Percentiles rank a stretch among this genome's conserved stretches.
Evolutionary conservation across 2,329 filamentous ascomycete genomes (phyloP).

Genomic region (Venturiaceae sp.): DNA sequence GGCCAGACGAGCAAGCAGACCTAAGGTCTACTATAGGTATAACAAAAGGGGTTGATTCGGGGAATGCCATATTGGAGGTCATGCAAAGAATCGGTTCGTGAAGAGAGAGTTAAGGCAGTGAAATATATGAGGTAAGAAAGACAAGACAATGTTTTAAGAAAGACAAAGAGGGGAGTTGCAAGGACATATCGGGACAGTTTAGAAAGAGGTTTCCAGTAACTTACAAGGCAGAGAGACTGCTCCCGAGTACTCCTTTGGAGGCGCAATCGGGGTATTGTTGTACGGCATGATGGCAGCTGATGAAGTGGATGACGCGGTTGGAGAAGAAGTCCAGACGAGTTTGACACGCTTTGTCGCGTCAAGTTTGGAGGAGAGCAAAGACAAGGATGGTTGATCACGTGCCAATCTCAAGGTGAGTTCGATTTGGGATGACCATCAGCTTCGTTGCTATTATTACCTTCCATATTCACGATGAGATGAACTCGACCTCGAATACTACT

Average conservation of each 20-base stretch:
- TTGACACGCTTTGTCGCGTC: not conserved
- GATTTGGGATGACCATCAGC: not conserved
- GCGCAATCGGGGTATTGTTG: slow-evolving; percentile 76
- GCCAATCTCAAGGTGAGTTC: no score
- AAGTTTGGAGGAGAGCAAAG: not conserved
- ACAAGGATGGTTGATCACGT: no score
- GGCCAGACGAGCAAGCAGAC: not conserved
- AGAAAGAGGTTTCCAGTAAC: slow-evolving; percentile 23
- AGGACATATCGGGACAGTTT: no score
- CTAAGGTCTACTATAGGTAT: no score
- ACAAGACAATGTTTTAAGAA: no score
- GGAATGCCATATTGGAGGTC: not conserved
- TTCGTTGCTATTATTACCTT: not conserved
- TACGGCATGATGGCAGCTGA: slow-evolving; percentile 60
- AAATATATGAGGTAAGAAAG: no score
- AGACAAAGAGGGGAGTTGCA: no score
- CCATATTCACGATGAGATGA: slow-evolving; percentile 31
- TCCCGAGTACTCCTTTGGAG: slow-evolving; percentile 72
- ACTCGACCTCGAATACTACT: slow-evolving; percentile 27
- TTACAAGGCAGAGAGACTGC: slow-evolving; percentile 76
- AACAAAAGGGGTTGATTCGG: not conserved
- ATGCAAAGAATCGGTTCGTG: not conserved
- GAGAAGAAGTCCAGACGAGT: not conserved
- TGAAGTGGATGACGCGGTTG: not conserved
- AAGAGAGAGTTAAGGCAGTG: no score